Conservation (phyloP, 2,329 filamentous ascomycete genomes). For the Colletotrichum tabaci region DNA sequence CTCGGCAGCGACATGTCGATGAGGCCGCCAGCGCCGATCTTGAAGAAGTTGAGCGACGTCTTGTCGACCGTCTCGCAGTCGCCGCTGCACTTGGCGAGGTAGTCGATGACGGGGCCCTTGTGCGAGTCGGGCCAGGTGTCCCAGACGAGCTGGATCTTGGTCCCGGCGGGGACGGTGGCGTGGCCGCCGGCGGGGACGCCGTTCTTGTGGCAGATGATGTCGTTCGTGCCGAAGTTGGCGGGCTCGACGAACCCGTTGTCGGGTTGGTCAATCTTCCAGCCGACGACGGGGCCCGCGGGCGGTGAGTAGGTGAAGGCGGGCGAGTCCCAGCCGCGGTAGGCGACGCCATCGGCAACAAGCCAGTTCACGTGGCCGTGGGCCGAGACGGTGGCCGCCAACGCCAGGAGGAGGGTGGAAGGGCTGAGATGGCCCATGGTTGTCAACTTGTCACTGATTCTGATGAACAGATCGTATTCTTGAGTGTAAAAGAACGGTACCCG, state of each 20-base stretch:
- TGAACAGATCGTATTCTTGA: background rate
- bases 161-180: constrained; percentile 69
- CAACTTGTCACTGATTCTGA: background rate
- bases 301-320: constrained; percentile 51
- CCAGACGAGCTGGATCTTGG: constrained; percentile 73
- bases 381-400: constrained; percentile 44
- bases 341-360: constrained; percentile 48
- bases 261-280: constrained; percentile 53
- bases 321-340: constrained; percentile 59
- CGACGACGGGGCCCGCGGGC: constrained; percentile 46
- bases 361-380: constrained; percentile 53
- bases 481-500: background rate
- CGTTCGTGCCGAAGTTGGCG: constrained; percentile 53
- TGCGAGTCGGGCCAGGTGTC: constrained; percentile 76
- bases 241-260: constrained; percentile 64
- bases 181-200: constrained; percentile 57
- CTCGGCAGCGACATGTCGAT: constrained; percentile 58
- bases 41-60: constrained; percentile 68
- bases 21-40: constrained; percentile 70
- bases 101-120: constrained; percentile 73
- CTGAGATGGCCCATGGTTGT: constrained; percentile 30
- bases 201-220: constrained; percentile 64
- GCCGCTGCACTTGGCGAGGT: constrained; percentile 68
- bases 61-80: constrained; percentile 69
- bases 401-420: constrained; percentile 41